phyloP scores from a whole-genome alignment of 1,139 yeast genomes.

The Taphrina flavorubra region DNA sequence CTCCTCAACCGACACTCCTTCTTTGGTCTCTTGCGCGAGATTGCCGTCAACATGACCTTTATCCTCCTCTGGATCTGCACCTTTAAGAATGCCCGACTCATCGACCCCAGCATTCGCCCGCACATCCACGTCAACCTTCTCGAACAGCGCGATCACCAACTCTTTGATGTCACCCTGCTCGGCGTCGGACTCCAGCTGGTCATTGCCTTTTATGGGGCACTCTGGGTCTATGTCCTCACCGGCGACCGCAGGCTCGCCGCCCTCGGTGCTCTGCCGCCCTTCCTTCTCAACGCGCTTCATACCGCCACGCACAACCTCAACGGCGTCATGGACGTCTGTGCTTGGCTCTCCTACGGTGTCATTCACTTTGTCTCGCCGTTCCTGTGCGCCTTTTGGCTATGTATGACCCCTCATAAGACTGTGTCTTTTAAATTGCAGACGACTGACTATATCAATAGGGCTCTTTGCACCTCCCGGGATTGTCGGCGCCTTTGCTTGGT shows the following conservation, averaged over 20 bases:
- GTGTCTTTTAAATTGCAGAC: not conserved
- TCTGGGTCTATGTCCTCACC: constrained; percentile 33
- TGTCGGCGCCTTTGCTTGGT: constrained; percentile 54
- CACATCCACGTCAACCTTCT: constrained; percentile 60
- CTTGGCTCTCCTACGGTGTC: constrained; percentile 96
- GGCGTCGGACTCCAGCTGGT: constrained; percentile 29
- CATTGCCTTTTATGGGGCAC: constrained; percentile 32
- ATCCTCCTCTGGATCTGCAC: constrained; percentile 64
- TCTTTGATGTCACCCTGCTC: constrained; percentile 45
- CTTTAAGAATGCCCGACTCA: constrained; percentile 66
- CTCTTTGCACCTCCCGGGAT: constrained; percentile 92
- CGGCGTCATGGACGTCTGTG: constrained; percentile 74
- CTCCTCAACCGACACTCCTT: constrained; percentile 30
- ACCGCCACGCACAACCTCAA: constrained; percentile 13
- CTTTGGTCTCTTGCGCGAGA: constrained; percentile 35
- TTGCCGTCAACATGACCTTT: constrained; percentile 60
- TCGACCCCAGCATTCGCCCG: constrained; percentile 65
- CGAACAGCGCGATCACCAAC: constrained; percentile 53
- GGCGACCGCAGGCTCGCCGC: constrained; percentile 28
- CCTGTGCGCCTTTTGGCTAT: constrained; percentile 77
- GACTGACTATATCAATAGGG: constrained; percentile 48
- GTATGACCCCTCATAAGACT: not conserved
- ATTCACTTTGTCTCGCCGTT: constrained; percentile 90
- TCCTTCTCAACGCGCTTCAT: constrained; percentile 28
- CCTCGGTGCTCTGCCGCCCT: constrained; percentile 32